These are phyloP conservation scores for Cladosporium sp. DNA, from an alignment of 2,329 filamentous ascomycete genomes.

Conservation along the genomic window DNA sequence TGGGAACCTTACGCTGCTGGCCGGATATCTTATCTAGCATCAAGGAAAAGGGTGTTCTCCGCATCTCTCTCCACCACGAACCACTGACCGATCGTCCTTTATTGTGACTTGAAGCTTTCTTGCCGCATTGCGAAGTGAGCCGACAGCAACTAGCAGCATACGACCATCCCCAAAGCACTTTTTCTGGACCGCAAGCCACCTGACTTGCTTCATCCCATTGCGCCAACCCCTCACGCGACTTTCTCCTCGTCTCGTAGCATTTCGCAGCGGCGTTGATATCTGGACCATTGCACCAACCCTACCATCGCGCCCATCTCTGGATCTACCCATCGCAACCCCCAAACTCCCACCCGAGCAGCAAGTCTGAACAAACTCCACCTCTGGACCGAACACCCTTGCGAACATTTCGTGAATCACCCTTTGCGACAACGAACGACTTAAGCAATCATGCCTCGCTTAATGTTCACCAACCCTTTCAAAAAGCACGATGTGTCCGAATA, in stretches of 20 bases:
- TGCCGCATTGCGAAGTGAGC: conserved; percentile 14
- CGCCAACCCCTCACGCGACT: conserved; percentile 17
- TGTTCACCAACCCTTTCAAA: conserved; percentile 51
- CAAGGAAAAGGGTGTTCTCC: conserved; percentile 14
- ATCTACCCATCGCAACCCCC: neutral
- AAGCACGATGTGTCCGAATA: conserved; percentile 53
- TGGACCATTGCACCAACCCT: conserved; percentile 9
- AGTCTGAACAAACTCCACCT: neutral
- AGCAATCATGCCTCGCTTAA: conserved; percentile 16
- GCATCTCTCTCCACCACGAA: conserved; percentile 5
- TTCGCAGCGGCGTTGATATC: conserved; percentile 3
- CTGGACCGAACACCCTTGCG: conserved; percentile 5
- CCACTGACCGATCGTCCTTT: conserved; percentile 14
- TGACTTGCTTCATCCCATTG: conserved; percentile 1
- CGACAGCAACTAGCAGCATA: neutral
- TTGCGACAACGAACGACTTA: conserved; percentile 8
- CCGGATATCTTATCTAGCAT: conserved; percentile 15
- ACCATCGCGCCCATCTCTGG: neutral
- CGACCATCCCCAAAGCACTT: conserved; percentile 2
- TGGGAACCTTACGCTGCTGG: neutral
- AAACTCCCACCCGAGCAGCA: neutral
- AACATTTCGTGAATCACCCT: neutral
- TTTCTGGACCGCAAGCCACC: conserved; percentile 1
- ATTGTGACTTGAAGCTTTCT: conserved; percentile 13
- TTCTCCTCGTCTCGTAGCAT: conserved; percentile 2